These are phyloP conservation scores for Oxytropis ochrocephala DNA, from an alignment of 306 rosid genomes.

Conservation along the genomic window DNA sequence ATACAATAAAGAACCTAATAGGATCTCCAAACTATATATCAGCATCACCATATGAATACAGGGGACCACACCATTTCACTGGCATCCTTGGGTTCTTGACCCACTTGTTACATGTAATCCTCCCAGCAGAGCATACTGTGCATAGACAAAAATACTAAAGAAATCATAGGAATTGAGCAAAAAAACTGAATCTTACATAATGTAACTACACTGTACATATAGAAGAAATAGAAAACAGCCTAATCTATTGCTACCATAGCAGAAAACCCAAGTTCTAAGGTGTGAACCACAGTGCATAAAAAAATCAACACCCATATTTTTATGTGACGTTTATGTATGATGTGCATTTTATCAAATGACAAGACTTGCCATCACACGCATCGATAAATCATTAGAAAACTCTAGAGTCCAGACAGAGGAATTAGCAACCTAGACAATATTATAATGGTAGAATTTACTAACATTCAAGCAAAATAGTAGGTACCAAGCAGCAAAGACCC, in stretches of 20 bases:
- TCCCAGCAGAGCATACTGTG: constrained; percentile 15
- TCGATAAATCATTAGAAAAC: constrained; percentile 18
- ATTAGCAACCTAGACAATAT: constrained; percentile 29
- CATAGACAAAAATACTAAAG: constrained; percentile 8
- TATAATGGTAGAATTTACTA: constrained; percentile 57
- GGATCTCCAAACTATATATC: no score
- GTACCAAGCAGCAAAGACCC: constrained; percentile 82
- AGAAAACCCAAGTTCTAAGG: constrained; percentile 21
- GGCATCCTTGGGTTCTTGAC: constrained; percentile 10
- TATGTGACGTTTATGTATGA: background rate
- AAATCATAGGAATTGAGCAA: constrained; percentile 4
- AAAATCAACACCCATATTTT: background rate
- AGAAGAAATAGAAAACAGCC: constrained; percentile 13
- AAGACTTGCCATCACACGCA: constrained; percentile 7
- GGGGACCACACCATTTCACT: constrained; percentile 23
- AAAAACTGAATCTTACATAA: constrained; percentile 17
- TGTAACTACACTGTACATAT: constrained; percentile 16
- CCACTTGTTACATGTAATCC: constrained; percentile 20
- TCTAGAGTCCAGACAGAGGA: constrained; percentile 1
- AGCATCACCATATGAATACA: no score
- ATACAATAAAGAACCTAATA: no score
- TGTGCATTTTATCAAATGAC: constrained; percentile 7
- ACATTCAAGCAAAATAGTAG: constrained; percentile 62
- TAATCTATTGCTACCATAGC: background rate
- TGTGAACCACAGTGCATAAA: background rate